Percentiles rank a stretch among this genome's conserved stretches.
Conservation (phyloP, 768 basidiomycete species). For the Rubroboletus satanas region DNA sequence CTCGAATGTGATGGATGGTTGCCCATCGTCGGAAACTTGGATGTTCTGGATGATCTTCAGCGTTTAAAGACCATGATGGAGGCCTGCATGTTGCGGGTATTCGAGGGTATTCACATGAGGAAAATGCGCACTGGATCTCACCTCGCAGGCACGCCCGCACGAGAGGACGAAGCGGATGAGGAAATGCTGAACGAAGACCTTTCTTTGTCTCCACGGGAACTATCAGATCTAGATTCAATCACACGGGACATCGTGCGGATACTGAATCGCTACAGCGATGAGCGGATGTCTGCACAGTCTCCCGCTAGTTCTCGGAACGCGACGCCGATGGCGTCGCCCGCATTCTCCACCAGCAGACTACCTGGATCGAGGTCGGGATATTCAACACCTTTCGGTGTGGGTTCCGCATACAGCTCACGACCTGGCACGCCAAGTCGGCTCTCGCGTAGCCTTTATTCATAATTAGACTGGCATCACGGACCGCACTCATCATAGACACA, state of each 20-base stretch:
- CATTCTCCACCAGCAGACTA: conserved; percentile 35
- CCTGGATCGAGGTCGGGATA: conserved; percentile 53
- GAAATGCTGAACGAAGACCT: conserved; percentile 41
- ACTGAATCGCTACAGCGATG: conserved; percentile 66
- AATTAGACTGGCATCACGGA: conserved; percentile 9
- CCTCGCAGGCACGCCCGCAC: conserved; percentile 33
- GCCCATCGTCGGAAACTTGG: conserved; percentile 69
- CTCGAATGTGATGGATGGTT: conserved; percentile 90
- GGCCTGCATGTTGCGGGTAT: conserved; percentile 82
- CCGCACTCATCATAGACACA: conserved; percentile 10
- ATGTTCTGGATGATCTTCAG: conserved; percentile 79
- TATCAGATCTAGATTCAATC: conserved; percentile 70
- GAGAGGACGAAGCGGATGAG: conserved; percentile 56
- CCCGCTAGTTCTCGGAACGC: conserved; percentile 60
- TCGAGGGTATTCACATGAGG: conserved; percentile 70
- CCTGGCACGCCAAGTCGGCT: conserved; percentile 63
- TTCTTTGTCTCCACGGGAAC: conserved; percentile 62
- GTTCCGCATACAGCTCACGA: conserved; percentile 49
- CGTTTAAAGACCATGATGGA: conserved; percentile 78
- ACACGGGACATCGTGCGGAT: conserved; percentile 72
- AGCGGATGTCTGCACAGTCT: conserved; percentile 55
- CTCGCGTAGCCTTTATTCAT: conserved; percentile 36
- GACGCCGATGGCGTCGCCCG: conserved; percentile 58
- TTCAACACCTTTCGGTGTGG: conserved; percentile 49
- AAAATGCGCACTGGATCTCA: conserved; percentile 25